Percentiles rank a stretch among this genome's conserved stretches.
phyloP scores from a whole-genome alignment of 176 grass and related monocot species.

The Oryza longistaminata region DNA sequence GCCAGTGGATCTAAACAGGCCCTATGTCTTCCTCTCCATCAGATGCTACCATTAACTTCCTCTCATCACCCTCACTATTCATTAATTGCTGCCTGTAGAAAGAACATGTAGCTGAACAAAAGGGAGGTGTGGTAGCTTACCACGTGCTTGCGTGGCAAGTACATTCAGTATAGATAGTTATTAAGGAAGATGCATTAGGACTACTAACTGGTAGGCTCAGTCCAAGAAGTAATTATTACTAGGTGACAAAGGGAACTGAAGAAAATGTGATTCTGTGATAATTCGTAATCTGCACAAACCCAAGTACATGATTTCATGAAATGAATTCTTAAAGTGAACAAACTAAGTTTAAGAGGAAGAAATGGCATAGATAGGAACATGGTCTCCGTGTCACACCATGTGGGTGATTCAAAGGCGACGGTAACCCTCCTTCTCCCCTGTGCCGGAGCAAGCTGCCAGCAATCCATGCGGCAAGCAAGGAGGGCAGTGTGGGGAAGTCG shows the following conservation, averaged over 20 bases:
- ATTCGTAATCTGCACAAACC: not conserved
- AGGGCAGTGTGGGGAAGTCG: too few species aligned
- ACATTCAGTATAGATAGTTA: not conserved
- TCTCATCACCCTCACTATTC: not conserved
- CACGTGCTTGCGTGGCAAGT: not conserved
- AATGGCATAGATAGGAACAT: too few species aligned
- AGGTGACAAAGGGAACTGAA: not conserved
- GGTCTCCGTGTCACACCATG: too few species aligned
- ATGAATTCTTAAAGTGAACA: not conserved
- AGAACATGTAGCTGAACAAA: not conserved
- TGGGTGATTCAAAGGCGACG: too few species aligned
- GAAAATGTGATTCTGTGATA: not conserved
- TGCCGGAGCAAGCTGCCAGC: too few species aligned
- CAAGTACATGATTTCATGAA: not conserved
- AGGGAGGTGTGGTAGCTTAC: not conserved
- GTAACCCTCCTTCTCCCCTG: too few species aligned
- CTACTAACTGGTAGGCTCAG: not conserved
- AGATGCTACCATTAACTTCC: not conserved
- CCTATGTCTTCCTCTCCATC: not conserved
- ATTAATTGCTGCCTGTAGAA: not conserved
- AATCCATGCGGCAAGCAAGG: too few species aligned
- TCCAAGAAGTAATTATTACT: not conserved
- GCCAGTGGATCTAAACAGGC: too few species aligned
- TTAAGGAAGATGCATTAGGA: not conserved
- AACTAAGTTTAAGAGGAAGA: too few species aligned